phyloP scores from a whole-genome alignment of 768 basidiomycete species.

The Kwoniella pini region DNA sequence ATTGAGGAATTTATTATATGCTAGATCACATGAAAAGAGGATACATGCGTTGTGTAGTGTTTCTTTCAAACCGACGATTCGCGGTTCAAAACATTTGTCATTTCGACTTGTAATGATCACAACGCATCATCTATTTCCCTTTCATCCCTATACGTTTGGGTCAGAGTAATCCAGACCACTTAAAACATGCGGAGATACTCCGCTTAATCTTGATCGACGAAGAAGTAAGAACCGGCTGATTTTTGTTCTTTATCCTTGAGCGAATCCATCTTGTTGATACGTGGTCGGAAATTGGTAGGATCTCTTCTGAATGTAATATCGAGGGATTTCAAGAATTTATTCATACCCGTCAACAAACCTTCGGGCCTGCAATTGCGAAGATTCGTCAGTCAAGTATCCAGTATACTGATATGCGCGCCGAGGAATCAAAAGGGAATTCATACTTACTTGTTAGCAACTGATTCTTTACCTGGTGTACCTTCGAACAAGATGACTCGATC shows the following conservation, averaged over 20 bases:
- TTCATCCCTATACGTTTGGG: too few relatives aligned
- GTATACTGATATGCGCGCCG: too few relatives aligned
- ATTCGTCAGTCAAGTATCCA: too few relatives aligned
- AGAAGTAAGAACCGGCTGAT: slow-evolving; percentile 48
- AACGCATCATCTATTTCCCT: too few relatives aligned
- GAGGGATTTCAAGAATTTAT: slow-evolving; percentile 89
- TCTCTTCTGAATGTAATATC: slow-evolving; percentile 99
- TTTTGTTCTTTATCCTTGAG: slow-evolving; percentile 58
- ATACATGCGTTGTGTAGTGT: too few relatives aligned
- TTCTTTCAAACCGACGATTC: too few relatives aligned
- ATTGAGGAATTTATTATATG: too few relatives aligned
- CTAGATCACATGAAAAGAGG: too few relatives aligned
- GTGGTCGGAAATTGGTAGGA: slow-evolving; percentile 65
- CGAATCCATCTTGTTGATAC: slow-evolving; percentile 59
- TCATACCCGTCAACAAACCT: slow-evolving; percentile 93
- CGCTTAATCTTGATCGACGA: slow-evolving; percentile 45
- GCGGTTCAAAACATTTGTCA: too few relatives aligned
- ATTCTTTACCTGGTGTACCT: slow-evolving; percentile 73
- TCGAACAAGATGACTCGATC: slow-evolving; percentile 65
- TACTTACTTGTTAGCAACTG: slow-evolving; percentile 85
- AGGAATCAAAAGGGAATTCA: not conserved
- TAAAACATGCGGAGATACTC: not conserved
- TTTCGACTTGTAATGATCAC: too few relatives aligned
- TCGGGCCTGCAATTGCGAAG: slow-evolving; percentile 66
- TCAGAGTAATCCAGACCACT: too few relatives aligned